Base-by-base conservation (phyloP, 257 asterid genomes). In the Gentiana dahurica region DNA sequence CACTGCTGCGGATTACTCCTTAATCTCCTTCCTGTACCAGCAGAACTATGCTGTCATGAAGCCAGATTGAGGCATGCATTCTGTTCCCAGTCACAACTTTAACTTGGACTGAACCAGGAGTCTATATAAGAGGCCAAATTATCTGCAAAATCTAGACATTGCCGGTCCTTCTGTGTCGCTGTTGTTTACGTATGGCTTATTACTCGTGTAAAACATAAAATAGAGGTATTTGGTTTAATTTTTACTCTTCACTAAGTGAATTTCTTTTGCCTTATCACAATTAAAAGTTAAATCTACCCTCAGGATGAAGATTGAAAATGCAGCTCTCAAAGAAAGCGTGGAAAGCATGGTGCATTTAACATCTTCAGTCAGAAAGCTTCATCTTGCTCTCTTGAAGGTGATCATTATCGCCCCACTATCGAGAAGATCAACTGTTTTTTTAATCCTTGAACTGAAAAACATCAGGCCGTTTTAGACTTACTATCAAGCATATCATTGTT, bases 291-390 rank as follows among this genome's bases (percentile, higher is more conserved):
- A 53, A 24, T 62, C 41, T n/a, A 41, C 49, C 62, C 64, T 72
- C 75, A 91, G 99, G 82, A 78, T 92, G 90, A 85, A 74, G 76
- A 81, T 92, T 45, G 99, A 92, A 71, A 81, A 88, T 67, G 97
- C 95, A 41, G 87, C 94, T n/a, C 80, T 92, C 4, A 88, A 75
- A 74, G 99, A 92, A 84, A 88, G 94, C 79, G 74, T 92, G 62
- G 97, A 77, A 59, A 87, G 85, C 60, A 91, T 87, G 98, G 95
- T 87, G 72, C 90, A 87, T 72, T 82, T 91, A 61, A 88, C 80
- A 49, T 70, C 86, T 70, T 86, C 95, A 8, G 79, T 88, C 50
- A 72, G 85, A 35, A 75, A 89, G 71, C 97, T 85, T 55, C 92
- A 82, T 49, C 65, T 68, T 56, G 74, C 86, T 41, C 98, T 91